These are phyloP conservation scores for Pyricularia sp. DNA, from an alignment of 2,329 filamentous ascomycete genomes.

Conservation along the genomic window DNA sequence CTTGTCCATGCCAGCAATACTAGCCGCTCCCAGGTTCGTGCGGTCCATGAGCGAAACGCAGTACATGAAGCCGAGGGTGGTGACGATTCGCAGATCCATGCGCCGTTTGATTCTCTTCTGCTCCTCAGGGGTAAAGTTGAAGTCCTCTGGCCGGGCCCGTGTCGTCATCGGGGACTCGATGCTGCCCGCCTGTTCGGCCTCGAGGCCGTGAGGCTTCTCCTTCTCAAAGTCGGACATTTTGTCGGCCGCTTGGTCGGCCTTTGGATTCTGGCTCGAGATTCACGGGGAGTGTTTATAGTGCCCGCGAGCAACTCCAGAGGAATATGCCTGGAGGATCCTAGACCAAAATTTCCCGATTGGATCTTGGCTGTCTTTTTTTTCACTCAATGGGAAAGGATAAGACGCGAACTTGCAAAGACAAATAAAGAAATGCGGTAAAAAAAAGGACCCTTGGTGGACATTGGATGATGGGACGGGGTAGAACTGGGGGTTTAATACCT, in stretches of 20 bases:
- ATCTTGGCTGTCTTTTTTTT: neutral
- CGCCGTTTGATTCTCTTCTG: slow-evolving; percentile 54
- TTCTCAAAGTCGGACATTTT: neutral
- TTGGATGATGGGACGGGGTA: neutral
- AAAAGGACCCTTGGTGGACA: neutral
- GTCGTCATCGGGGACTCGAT: neutral
- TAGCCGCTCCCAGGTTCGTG: slow-evolving; percentile 61
- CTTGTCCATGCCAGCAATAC: slow-evolving; percentile 50
- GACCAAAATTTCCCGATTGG: neutral
- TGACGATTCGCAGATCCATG: slow-evolving; percentile 53
- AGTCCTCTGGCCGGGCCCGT: slow-evolving; percentile 15
- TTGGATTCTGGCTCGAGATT: neutral
- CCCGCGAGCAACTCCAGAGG: neutral
- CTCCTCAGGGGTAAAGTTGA: slow-evolving; percentile 45
- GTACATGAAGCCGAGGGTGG: slow-evolving; percentile 53
- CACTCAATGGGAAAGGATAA: neutral
- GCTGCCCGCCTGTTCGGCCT: neutral
- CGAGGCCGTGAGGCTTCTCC: neutral
- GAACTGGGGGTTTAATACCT: neutral
- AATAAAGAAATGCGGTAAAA: neutral
- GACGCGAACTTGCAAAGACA: neutral
- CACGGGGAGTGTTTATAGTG: neutral
- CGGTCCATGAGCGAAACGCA: slow-evolving; percentile 68
- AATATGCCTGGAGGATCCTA: neutral
- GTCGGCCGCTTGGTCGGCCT: neutral